A percentile compares a stretch with the other conserved stretches of the same genome.
Evolutionary conservation across 805 yeast genomes (phyloP).

Genomic region (Saturnispora quitensis): DNA sequence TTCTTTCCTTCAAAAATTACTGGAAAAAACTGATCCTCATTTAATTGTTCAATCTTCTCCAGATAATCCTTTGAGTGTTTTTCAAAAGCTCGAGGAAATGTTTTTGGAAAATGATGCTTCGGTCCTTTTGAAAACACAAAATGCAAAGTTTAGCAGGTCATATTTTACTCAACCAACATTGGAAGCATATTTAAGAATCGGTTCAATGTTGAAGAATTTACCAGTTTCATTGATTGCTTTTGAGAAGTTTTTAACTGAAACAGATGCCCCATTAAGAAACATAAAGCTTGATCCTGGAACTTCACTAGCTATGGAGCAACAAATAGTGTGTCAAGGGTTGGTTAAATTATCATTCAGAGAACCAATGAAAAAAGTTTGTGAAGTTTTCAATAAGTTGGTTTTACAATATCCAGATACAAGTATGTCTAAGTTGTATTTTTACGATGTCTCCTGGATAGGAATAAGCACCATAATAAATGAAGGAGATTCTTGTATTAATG

Average conservation of each 20-base stretch:
- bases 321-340: conserved; percentile 51
- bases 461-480: conserved; percentile 15
- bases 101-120: conserved; percentile 23
- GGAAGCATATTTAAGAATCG: conserved; percentile 43
- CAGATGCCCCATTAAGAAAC: conserved; percentile 34
- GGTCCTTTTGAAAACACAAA: conserved; percentile 6
- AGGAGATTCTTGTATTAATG: neutral
- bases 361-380: conserved; percentile 36
- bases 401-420: conserved; percentile 36
- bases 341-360: conserved; percentile 35
- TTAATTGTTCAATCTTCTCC: conserved; percentile 20
- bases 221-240: conserved; percentile 49
- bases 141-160: conserved; percentile 11
- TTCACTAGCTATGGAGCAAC: conserved; percentile 48
- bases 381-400: conserved; percentile 34
- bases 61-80: conserved; percentile 27
- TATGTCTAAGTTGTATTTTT: conserved; percentile 48
- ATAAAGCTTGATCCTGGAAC: conserved; percentile 32
- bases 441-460: conserved; percentile 59
- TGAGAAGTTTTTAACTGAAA: conserved; percentile 53
- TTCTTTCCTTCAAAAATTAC: conserved; percentile 47
- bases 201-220: conserved; percentile 37
- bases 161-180: conserved; percentile 35
- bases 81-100: conserved; percentile 22
- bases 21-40: conserved; percentile 38